Evolutionary conservation across 495 filamentous ascomycete genomes (phyloP), one percentile per base, ranked within the genome.

Genomic region (Annulohypoxylon maeteangense): DNA sequence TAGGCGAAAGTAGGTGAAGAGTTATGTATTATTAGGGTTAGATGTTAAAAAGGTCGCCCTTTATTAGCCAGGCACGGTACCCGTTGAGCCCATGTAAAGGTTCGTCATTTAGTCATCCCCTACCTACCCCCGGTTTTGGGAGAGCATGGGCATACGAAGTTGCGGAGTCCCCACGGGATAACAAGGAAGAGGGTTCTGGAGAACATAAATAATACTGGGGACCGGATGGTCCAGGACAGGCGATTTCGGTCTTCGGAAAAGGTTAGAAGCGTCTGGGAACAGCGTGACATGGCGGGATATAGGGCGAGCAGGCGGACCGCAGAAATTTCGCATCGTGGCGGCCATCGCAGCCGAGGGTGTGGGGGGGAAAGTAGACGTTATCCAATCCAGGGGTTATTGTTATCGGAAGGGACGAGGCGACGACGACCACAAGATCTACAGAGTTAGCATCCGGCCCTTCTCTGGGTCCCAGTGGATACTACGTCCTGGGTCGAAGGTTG

Each of bases 391-490:
- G 50, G 50, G n/a, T 14, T 29, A 12, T 40, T 4, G 14, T 12
- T 12, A 23, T 5, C 16, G 50, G 50, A 54, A 34, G 27, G 7
- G 27, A 34, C 50, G 29, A 20, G 27, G 34, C 29, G 50, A 34
- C 29, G 27, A 32, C 29, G 27, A 53, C 11, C 23, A 54, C 12
- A 51, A n/a, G 23, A n/a, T 29, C 23, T 54, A n/a, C 50, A 54
- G 29, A 25, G 1, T 51, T 31, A 20, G 27, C 50, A 32, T 54
- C 50, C 50, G 50, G 50, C 50, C 50, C 50, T 54, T 54, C 50
- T 54, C 50, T 54, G 50, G 50, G 50, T 54, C 50, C 23, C 16
- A 7, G 50, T 54, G 50, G 50, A 34, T 54, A 54, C 50, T n/a
- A 14, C 27, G 14, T 34, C n/a, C 50, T 54, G 50, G 50, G 29